Evolutionary conservation across 1,284 basidiomycete species (phyloP), one percentile per base, ranked within the genome.

Genomic region (Puccinia brachypodii): DNA sequence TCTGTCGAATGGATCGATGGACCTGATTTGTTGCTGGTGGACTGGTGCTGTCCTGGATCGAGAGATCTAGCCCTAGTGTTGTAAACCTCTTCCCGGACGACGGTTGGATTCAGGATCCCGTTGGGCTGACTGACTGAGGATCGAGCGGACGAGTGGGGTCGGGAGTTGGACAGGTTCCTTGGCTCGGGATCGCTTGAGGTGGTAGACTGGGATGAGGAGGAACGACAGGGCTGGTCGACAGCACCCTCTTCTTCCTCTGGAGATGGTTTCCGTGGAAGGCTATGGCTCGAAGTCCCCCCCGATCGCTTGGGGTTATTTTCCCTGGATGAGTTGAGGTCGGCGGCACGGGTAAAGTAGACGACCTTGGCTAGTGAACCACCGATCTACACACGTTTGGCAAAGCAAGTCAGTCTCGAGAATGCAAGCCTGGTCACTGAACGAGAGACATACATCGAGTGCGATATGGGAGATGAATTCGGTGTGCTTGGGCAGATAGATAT

Each of bases 301-400:
- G 92, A 91, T 3, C n/a, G 47, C 16, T 44, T 58, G n/a, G 76
- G 42, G 33, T 92, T 92, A 78, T 93, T 92, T 9, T 92, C 91
- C 53, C n/a, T 64, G 9, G 68, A 25, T 42, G 66, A 7, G 25
- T 69, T 44, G 4, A 40, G 40, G 7, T 47, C 44, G 22, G 94
- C 95, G 60, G 76, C 64, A 25, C 95, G 92, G 76, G 95, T 97
- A 87, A 99, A 99, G 88, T 98, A 99, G 85, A 98, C 94, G 81
- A 99, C 94, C 87, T 99, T 99, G 83, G 96, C 96, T 16, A 99
- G 89, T 4, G 96, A 98, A 47, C 96, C 96, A 53, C 97, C 96
- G 85, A 99, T 92, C 95, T 97, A 85, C 19, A 38, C 14, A 22
- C 16, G 31, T n/a, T n/a, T 77, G 13, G 19, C 13, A 33, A 36